Base-by-base conservation (phyloP, 208 protist genomes). In the Phytomonas sp. region DNA sequence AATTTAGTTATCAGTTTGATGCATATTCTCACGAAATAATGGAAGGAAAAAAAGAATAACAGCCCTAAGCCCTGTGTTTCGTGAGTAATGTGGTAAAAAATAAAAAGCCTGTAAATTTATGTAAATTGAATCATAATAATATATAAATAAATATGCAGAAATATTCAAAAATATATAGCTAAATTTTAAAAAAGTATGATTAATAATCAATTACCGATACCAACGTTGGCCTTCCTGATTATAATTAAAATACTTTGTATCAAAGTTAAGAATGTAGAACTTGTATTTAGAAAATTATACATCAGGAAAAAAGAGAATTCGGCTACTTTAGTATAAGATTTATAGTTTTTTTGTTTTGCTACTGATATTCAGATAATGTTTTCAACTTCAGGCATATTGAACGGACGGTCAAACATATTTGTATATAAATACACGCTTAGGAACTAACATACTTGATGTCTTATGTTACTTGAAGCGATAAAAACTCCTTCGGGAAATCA, bases 71-170 rank as follows among this genome's bases (percentile, higher is more conserved):
- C 14, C 40, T 16, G 12, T 16, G 40, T 19, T 49, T 49, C 3
- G 40, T 19, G 19, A 49, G 40, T 49, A 49, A 12, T 49, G 14
- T 49, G 52, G 33, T 19, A 67, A 70, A 64, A 19, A 70, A 52
- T 14, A 70, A 52, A 32, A 10, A 64, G 31, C 36, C 36, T 64
- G 12, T 64, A 19, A 34, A 34, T 12, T 23, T 40, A 4, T 40
- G 36, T 12, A 16, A 40, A 12, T 42, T 64, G 2, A 19, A 8
- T 33, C 3, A 8, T 62, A 34, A 40, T 4, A 42, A 64, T 64
- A 42, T 40, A 23, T 19, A 10, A 23, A 3, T 16, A 23, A 42
- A 64, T 10, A 64, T 12, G 36, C 1, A 23, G 14, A 64, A 42
- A 23, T 12, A 63, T 34, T 36, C 6, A 34, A 10, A 64, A 42